Base-by-base conservation (phyloP, 2,329 filamentous ascomycete genomes). In the Fusarium oxysporum region DNA sequence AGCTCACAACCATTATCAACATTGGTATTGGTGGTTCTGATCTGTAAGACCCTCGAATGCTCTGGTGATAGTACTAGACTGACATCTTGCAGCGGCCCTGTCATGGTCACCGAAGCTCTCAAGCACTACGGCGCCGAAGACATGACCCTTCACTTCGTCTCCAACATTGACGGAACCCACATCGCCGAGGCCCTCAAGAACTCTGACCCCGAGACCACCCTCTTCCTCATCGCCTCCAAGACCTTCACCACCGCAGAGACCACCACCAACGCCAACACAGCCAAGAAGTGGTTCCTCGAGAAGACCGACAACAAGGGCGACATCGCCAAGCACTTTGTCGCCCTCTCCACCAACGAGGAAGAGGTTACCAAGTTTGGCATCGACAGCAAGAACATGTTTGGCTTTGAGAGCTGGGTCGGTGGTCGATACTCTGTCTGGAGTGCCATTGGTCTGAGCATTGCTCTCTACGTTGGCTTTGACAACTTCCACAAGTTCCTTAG, bases 351-450 rank as follows among this genome's bases (percentile, higher is more conserved):
- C 83, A 99, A 99, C 85, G 93, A 96, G 85, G 83, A 87, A 60
- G 96, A 98, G 86, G 96, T 99, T 71, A 95, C 93, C 85, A 98
- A 98, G 88, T 99, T 99, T 80, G 96, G 96, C 75, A 99, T 99
- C 80, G 96, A 98, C 86, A 92, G 92, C 85, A 96, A 96, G 89
- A 99, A 98, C 89, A 99, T 99, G 96, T 99, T 99, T 81, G 95
- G 95, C 78, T 99, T 99, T 82, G 95, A 96, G 85, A 97, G 93
- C 85, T 99, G 96, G 96, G 96, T 98, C 58, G 96, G 96, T 82
- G 96, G 96, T 65, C 93, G 96, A 68, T 99, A 99, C 90, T 97
- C 95, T 68, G 96, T 99, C 76, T 99, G 96, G 96, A 97, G 95
- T 77, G 96, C 96, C 82, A 99, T 99, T 80, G 96, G 96, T 77